Conservation (phyloP, 139 green algal species). For the Coelastrella sp. region DNA sequence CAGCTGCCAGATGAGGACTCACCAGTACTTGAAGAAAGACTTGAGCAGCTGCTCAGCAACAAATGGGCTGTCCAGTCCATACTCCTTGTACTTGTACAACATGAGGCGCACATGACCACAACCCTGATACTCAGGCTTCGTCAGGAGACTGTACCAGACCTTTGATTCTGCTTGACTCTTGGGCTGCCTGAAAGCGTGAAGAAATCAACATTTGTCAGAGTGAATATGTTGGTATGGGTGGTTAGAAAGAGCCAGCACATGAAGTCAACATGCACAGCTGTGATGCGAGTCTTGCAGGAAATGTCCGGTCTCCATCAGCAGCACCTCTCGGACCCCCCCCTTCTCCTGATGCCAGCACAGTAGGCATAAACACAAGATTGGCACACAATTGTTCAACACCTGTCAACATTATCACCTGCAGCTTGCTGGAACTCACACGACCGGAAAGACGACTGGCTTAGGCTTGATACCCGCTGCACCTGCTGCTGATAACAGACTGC, state of each 20-base stretch:
- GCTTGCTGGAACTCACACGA: constrained; percentile 4
- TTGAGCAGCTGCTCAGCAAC: constrained; percentile 34
- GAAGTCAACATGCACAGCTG: no score
- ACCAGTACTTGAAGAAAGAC: constrained; percentile 24
- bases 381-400: no score
- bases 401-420: no score
- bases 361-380: no score
- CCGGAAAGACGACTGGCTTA: constrained; percentile 24
- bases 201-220: no score
- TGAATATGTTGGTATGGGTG: no score
- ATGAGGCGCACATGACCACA: constrained; percentile 44
- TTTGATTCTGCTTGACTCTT: background rate
- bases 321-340: no score
- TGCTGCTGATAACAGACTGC: background rate
- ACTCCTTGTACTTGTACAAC: constrained; percentile 36
- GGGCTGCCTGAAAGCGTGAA: background rate
- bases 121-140: constrained; percentile 29
- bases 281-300: no score
- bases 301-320: no score
- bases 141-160: constrained; percentile 20
- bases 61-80: constrained; percentile 19
- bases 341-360: no score
- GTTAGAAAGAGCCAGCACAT: no score
- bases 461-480: constrained; percentile 7
- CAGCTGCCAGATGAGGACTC: background rate